Evolutionary conservation across 345 rosid genomes (phyloP).

Genomic region (Raphanus sativus): DNA sequence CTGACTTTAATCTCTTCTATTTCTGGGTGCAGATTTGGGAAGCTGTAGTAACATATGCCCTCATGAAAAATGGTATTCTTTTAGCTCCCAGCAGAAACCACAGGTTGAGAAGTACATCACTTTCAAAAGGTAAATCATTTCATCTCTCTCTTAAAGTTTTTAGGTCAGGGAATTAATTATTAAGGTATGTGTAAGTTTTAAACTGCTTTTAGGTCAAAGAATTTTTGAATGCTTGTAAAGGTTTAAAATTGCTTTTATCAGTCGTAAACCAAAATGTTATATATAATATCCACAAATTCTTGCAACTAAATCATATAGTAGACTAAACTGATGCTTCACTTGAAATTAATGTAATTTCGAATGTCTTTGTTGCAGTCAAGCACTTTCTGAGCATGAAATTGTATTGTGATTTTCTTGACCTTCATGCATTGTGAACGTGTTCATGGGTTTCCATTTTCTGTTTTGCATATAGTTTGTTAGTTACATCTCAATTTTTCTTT

Average conservation of each 20-base stretch:
- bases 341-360: not conserved
- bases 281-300: not conserved
- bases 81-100: constrained; percentile 53
- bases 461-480: not conserved
- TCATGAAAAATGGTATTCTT: constrained; percentile 65
- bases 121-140: constrained; percentile 43
- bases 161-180: not conserved
- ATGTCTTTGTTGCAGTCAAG: not conserved
- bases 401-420: not conserved
- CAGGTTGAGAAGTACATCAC: constrained; percentile 63
- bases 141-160: not conserved
- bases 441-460: not conserved
- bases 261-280: not conserved
- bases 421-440: not conserved
- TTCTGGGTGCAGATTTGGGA: constrained; percentile 50
- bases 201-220: not conserved
- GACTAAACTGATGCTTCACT: not conserved
- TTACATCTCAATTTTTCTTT: not conserved
- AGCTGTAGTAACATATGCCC: constrained; percentile 34
- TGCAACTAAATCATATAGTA: not conserved
- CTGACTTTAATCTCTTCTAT: not conserved
- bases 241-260: not conserved
- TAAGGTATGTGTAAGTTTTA: not conserved
- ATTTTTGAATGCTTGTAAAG: not conserved
- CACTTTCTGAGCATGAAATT: not conserved